Conservation (phyloP, 495 filamentous ascomycete species). For the Aspergillus asperescens region DNA sequence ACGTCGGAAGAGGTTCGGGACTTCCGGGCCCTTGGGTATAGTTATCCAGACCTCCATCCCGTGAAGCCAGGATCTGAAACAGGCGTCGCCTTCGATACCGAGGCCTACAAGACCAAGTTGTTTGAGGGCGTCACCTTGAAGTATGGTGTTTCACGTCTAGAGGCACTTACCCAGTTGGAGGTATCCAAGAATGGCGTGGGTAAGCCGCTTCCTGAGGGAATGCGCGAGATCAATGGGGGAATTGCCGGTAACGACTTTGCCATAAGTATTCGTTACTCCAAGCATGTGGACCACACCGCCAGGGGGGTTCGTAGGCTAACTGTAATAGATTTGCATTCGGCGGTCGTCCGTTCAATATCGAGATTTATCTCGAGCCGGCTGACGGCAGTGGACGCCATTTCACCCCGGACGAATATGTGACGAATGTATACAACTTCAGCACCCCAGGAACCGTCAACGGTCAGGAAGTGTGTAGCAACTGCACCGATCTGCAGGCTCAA, state of each 20-base stretch:
- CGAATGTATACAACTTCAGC: constrained; percentile 2
- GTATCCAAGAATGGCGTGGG: not conserved
- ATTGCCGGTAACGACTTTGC: constrained; percentile 1
- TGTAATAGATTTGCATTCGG: not conserved
- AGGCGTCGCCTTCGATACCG: not conserved
- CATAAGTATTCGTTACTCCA: constrained; percentile 1
- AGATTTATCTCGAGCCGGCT: not conserved
- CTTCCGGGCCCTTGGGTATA: not conserved
- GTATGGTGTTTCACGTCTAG: not conserved
- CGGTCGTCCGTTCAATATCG: not conserved
- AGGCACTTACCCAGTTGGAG: not conserved
- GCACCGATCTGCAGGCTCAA: not conserved
- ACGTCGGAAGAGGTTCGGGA: not conserved
- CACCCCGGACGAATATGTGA: not conserved
- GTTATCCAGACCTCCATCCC: not conserved
- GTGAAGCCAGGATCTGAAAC: not conserved
- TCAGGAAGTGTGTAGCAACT: not conserved
- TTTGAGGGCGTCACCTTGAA: not conserved
- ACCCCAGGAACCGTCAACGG: not conserved
- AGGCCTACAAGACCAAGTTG: not conserved
- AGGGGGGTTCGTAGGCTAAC: not conserved
- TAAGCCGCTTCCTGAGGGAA: not conserved
- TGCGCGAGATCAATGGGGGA: not conserved
- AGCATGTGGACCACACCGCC: not conserved
- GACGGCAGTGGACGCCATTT: not conserved